phyloP scores from a whole-genome alignment of 192 early-diverging fungal genomes.

The Coemansia sp. region DNA sequence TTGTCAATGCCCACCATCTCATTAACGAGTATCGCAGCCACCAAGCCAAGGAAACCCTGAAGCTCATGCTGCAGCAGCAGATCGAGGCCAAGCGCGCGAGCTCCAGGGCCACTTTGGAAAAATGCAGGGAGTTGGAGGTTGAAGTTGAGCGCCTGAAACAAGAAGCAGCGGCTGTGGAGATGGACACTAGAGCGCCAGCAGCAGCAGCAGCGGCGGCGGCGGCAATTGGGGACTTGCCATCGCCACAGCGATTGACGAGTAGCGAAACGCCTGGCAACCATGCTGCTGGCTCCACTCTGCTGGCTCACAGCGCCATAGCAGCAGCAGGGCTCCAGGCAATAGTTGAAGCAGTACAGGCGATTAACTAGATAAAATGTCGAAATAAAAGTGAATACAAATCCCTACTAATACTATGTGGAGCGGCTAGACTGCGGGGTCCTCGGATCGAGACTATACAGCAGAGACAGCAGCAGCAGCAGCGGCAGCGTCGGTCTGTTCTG shows the following conservation, averaged over 20 bases:
- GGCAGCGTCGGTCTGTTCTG: not conserved
- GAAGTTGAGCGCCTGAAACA: constrained; percentile 19
- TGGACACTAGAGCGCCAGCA: constrained; percentile 4
- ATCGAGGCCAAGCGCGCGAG: constrained; percentile 47
- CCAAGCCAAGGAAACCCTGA: constrained; percentile 74
- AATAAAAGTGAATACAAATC: not conserved
- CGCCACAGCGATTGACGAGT: not conserved
- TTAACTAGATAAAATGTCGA: not conserved
- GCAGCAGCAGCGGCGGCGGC: too few species aligned
- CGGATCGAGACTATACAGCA: not conserved
- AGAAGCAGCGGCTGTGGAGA: constrained; percentile 19
- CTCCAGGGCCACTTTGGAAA: constrained; percentile 17
- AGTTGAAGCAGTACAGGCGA: not conserved
- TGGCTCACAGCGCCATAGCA: not conserved
- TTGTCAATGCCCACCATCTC: constrained; percentile 83
- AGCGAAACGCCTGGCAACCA: not conserved
- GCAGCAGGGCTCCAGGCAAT: not conserved
- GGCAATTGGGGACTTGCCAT: too few species aligned
- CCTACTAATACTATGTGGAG: not conserved
- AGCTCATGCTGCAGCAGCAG: constrained; percentile 69
- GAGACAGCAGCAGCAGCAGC: not conserved
- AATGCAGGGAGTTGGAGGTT: constrained; percentile 29
- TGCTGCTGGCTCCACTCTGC: not conserved
- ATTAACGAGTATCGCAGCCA: constrained; percentile 82
- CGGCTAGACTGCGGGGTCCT: not conserved